These are phyloP conservation scores for Botrytis medusae DNA, from an alignment of 2,329 filamentous ascomycete species.

Conservation along the genomic window DNA sequence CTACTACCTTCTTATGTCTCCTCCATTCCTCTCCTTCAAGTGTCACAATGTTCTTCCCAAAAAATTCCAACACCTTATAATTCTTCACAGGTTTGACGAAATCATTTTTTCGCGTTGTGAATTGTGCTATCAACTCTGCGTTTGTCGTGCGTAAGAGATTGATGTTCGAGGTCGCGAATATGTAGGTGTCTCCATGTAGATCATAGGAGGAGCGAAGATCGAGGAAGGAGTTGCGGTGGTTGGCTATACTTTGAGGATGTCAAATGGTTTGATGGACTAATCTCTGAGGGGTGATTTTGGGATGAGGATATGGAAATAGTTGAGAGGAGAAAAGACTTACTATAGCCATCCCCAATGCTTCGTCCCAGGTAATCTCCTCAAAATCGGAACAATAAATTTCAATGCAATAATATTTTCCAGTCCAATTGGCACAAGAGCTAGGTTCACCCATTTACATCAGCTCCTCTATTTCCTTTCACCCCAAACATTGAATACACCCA, in stretches of 20 bases:
- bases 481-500: not conserved
- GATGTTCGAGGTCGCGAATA: constrained; percentile 31
- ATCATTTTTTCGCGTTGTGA: constrained; percentile 33
- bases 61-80: constrained; percentile 39
- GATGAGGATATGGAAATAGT: not conserved
- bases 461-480: not conserved
- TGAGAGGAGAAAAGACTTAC: constrained; percentile 15
- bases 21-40: constrained; percentile 39
- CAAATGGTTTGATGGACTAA: constrained; percentile 6
- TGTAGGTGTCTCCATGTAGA: constrained; percentile 33
- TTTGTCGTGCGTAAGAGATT: constrained; percentile 35
- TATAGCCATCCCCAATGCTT: constrained; percentile 29
- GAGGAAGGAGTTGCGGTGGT: constrained; percentile 27
- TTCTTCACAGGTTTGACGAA: constrained; percentile 38
- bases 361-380: constrained; percentile 22
- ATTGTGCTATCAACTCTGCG: constrained; percentile 35
- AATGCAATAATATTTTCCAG: constrained; percentile 20
- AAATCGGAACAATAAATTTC: constrained; percentile 23
- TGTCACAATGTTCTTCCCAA: constrained; percentile 38
- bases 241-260: constrained; percentile 25
- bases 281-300: too few relatives aligned
- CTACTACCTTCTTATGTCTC: constrained; percentile 40
- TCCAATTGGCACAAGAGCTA: constrained; percentile 24
- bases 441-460: not conserved
- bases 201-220: constrained; percentile 23